Evolutionary conservation across 768 basidiomycete species (phyloP), one percentile per base, ranked within the genome.

Genomic region (Pleurotus djamor): DNA sequence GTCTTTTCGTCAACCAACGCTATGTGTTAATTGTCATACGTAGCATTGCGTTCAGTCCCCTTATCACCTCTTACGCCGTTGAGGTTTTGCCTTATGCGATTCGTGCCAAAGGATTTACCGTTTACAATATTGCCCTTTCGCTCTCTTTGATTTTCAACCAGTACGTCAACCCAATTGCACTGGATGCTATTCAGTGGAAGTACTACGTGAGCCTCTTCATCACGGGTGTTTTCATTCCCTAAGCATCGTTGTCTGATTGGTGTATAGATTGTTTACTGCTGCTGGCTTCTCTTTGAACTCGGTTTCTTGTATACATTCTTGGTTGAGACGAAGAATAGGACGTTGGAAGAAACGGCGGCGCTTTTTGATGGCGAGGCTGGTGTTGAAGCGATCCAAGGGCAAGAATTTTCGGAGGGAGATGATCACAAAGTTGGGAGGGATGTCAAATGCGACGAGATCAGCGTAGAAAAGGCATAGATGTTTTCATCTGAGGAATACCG

Each of bases 41-140:
- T 61, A 77, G 75, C 58, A 62, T 87, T 38, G 85, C 84, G 16
- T 87, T 85, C 69, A 82, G 83, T 4, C 88, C 88, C 0, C 81
- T 88, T 55, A 79, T 86, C 56, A 81, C 86, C 55, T 76, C 82
- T 1, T 88, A 87, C 73, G 84, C 86, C 32, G 77, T 88, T 61
- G 88, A 89, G 68, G 87, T 89, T 65, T 71, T 88, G 59, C 87
- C 87, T 3, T 87, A 74, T 69, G 68, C 70, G 44, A 72, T 88
- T 48, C 85, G 88, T 65, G 86, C 87, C 57, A 87, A 87, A 72
- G 86, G 85, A 35, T 79, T 85, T 69, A 83, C 76, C 63, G 59
- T 87, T 43, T 83, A 87, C 72, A 82, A 76, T 64, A 82, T 87
- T 66, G 72, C 76, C 48, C 76, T 85, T 65, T 84, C 84, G 14